Evolutionary conservation across 2,329 filamentous ascomycete genomes (phyloP).

Genomic region (Elsinoe australis): DNA sequence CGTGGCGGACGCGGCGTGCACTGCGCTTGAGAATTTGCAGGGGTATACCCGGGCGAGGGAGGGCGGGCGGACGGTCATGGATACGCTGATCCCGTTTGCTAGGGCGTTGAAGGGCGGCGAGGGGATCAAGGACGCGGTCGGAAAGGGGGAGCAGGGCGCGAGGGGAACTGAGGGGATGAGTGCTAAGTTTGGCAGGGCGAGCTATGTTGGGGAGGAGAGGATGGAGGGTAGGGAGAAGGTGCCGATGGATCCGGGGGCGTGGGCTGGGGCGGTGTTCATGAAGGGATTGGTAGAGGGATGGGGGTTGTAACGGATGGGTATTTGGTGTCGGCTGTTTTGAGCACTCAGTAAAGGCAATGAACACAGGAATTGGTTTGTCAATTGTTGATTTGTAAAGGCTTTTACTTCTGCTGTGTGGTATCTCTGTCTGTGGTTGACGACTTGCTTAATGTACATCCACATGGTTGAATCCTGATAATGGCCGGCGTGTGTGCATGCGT

Average conservation of each 20-base stretch:
- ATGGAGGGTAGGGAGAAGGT: constrained; percentile 23
- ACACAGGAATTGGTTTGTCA: no score
- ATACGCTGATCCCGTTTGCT: constrained; percentile 34
- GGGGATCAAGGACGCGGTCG: constrained; percentile 27
- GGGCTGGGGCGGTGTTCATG: constrained; percentile 32
- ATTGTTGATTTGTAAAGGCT: no score
- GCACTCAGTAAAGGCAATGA: no score
- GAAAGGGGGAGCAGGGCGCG: constrained; percentile 29
- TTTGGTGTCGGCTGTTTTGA: no score
- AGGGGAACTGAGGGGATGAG: constrained; percentile 32
- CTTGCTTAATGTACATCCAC: no score
- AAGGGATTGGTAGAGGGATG: constrained; percentile 27
- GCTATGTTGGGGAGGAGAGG: constrained; percentile 31
- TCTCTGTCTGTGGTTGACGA: no score
- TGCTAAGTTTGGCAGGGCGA: constrained; percentile 32
- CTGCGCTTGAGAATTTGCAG: constrained; percentile 38
- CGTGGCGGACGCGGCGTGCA: constrained; percentile 28
- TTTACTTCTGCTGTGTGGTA: no score
- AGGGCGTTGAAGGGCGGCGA: constrained; percentile 27
- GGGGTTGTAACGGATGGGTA: constrained; percentile 3
- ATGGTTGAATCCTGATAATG: no score
- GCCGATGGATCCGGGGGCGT: constrained; percentile 34
- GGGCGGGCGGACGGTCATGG: constrained; percentile 34
- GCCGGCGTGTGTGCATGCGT: no score
- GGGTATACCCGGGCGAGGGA: constrained; percentile 31